phyloP scores from a whole-genome alignment of 2,329 filamentous ascomycete genomes.

The Venturia oleaginea region DNA sequence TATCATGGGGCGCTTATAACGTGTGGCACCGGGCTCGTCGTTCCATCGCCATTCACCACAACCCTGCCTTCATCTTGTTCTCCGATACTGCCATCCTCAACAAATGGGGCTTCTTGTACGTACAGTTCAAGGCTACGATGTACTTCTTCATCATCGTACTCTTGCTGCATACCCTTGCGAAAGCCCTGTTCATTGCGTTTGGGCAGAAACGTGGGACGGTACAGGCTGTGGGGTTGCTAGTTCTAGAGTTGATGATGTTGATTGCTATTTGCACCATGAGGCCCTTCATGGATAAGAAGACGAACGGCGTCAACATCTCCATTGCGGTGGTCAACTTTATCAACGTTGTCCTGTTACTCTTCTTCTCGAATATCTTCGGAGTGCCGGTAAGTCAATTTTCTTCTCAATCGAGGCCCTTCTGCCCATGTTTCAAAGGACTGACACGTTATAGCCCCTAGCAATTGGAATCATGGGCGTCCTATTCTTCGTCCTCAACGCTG shows the following conservation, averaged over 20 bases:
- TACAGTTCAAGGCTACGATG: slow-evolving; percentile 88
- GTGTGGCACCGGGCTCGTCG: slow-evolving; percentile 82
- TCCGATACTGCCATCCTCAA: slow-evolving; percentile 89
- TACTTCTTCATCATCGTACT: slow-evolving; percentile 89
- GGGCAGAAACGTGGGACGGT: slow-evolving; percentile 60
- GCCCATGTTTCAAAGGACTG: neutral
- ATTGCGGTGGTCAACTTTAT: slow-evolving; percentile 86
- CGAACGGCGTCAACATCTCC: slow-evolving; percentile 90
- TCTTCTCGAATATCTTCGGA: slow-evolving; percentile 81
- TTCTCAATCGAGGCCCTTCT: too few relatives aligned
- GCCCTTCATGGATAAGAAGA: slow-evolving; percentile 98
- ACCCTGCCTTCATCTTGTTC: slow-evolving; percentile 93
- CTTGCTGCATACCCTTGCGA: slow-evolving; percentile 71
- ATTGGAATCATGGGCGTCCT: slow-evolving; percentile 15
- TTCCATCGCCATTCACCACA: slow-evolving; percentile 85
- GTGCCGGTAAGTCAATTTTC: slow-evolving; percentile 54
- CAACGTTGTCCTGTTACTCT: slow-evolving; percentile 78
- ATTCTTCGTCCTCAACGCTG: slow-evolving; percentile 15
- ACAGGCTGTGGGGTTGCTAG: slow-evolving; percentile 72
- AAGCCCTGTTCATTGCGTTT: slow-evolving; percentile 81
- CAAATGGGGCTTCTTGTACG: slow-evolving; percentile 97
- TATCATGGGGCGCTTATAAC: slow-evolving; percentile 81
- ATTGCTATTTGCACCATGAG: slow-evolving; percentile 70
- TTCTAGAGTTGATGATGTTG: slow-evolving; percentile 72
- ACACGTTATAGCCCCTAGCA: slow-evolving; percentile 25